Evolutionary conservation across 192 early-diverging fungal genomes (phyloP).

Genomic region (Entomortierella lignicola): DNA sequence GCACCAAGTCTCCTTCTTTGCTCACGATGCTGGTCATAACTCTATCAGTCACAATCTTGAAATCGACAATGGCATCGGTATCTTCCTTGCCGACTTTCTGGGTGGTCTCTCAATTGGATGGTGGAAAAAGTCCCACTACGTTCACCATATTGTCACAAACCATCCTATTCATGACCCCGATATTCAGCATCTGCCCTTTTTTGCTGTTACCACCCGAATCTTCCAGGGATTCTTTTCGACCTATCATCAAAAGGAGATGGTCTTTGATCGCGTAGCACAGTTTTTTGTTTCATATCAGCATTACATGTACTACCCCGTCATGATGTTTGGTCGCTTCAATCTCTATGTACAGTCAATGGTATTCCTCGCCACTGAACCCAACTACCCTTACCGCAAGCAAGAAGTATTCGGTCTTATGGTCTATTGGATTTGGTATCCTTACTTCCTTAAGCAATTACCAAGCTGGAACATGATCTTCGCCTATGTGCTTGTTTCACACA

Average conservation of each 20-base stretch:
- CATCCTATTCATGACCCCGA: slow-evolving; percentile 95
- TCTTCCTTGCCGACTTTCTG: slow-evolving; percentile 80
- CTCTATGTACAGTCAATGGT: slow-evolving; percentile 81
- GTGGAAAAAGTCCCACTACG: slow-evolving; percentile 98
- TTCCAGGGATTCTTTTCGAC: slow-evolving; percentile 88
- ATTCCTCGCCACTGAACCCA: slow-evolving; percentile 71
- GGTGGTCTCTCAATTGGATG: slow-evolving; percentile 94
- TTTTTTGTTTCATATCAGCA: slow-evolving; percentile 88
- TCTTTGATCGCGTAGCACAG: slow-evolving; percentile 81
- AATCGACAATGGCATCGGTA: slow-evolving; percentile 86
- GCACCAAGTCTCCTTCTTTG: slow-evolving; percentile 94
- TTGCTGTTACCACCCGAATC: slow-evolving; percentile 86
- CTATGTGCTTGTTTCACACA: slow-evolving; percentile 84
- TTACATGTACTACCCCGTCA: slow-evolving; percentile 85
- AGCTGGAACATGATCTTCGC: slow-evolving; percentile 68
- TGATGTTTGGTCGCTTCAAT: slow-evolving; percentile 95
- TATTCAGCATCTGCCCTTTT: slow-evolving; percentile 97
- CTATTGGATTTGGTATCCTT: slow-evolving; percentile 86
- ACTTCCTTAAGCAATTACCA: slow-evolving; percentile 76
- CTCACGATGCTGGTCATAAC: slow-evolving; percentile 98
- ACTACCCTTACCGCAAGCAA: slow-evolving; percentile 78
- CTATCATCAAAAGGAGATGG: slow-evolving; percentile 86
- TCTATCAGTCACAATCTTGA: slow-evolving; percentile 81
- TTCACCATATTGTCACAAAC: slow-evolving; percentile 98
- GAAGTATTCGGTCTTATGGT: slow-evolving; percentile 79